Percentiles rank a stretch among this genome's conserved stretches.
These are phyloP conservation scores for Corylus americana DNA, from an alignment of 306 rosid genomes.

Conservation along the genomic window DNA sequence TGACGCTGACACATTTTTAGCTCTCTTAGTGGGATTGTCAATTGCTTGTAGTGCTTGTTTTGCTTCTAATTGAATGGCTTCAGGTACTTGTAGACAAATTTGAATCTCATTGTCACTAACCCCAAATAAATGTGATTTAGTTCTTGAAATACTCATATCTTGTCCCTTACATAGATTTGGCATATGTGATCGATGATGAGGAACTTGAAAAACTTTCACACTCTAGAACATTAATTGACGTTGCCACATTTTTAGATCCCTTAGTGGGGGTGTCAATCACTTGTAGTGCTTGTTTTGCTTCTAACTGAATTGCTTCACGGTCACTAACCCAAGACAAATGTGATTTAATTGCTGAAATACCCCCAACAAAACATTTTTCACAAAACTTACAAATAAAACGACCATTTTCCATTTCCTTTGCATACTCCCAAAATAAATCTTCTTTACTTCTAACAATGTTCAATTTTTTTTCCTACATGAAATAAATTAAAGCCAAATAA, in stretches of 20 bases:
- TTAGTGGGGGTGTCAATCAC: neutral
- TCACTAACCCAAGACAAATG: neutral
- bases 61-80: neutral
- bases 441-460: neutral
- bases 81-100: neutral
- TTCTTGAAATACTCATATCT: too few species aligned
- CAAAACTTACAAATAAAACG: neutral
- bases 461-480: neutral
- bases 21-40: neutral
- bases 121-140: too few species aligned
- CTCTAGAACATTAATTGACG: neutral
- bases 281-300: too few species aligned
- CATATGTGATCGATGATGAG: neutral
- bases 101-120: neutral
- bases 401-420: neutral
- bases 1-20: neutral
- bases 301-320: neutral
- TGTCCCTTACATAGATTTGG: neutral
- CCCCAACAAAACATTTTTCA: fast-evolving
- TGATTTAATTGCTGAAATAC: neutral
- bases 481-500: neutral
- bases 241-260: neutral
- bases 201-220: too few species aligned
- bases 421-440: neutral
- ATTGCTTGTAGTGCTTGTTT: neutral